These are phyloP conservation scores for Pestalotiopsis fici DNA, from an alignment of 2,329 filamentous ascomycete genomes.

Conservation along the genomic window DNA sequence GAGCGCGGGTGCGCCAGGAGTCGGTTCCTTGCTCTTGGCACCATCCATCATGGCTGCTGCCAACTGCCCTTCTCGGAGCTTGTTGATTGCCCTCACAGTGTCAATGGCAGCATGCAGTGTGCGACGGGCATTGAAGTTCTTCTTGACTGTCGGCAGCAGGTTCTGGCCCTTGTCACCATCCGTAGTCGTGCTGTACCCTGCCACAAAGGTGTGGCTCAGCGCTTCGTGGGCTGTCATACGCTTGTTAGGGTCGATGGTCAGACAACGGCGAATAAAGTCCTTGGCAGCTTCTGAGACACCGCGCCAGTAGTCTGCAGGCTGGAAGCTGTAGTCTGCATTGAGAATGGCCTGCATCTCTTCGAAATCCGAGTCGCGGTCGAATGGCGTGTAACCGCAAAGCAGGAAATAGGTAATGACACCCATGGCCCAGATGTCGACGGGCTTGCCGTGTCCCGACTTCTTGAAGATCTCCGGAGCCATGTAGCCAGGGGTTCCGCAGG, in stretches of 20 bases:
- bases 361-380: constrained; percentile 94
- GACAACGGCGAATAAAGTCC: constrained; percentile 88
- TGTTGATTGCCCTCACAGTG: constrained; percentile 71
- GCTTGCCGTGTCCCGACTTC: constrained; percentile 96
- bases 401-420: constrained; percentile 99
- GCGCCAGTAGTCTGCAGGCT: constrained; percentile 93
- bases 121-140: constrained; percentile 72
- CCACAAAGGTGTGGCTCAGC: constrained; percentile 66
- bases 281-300: constrained; percentile 84
- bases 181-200: constrained; percentile 46
- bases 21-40: constrained; percentile 51
- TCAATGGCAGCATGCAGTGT: constrained; percentile 72
- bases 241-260: constrained; percentile 84
- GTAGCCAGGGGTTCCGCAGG: constrained; percentile 95
- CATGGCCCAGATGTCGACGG: constrained; percentile 97
- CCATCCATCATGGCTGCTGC: constrained; percentile 61
- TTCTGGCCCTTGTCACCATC: constrained; percentile 58
- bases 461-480: constrained; percentile 99
- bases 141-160: constrained; percentile 69
- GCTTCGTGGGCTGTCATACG: constrained; percentile 91
- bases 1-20: constrained; percentile 35
- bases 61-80: constrained; percentile 62
- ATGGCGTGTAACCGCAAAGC: constrained; percentile 96
- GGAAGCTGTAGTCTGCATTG: constrained; percentile 94
- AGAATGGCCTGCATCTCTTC: constrained; percentile 99